Base-by-base conservation (phyloP, 805 yeast genomes). In the Starmerella roubikii region DNA sequence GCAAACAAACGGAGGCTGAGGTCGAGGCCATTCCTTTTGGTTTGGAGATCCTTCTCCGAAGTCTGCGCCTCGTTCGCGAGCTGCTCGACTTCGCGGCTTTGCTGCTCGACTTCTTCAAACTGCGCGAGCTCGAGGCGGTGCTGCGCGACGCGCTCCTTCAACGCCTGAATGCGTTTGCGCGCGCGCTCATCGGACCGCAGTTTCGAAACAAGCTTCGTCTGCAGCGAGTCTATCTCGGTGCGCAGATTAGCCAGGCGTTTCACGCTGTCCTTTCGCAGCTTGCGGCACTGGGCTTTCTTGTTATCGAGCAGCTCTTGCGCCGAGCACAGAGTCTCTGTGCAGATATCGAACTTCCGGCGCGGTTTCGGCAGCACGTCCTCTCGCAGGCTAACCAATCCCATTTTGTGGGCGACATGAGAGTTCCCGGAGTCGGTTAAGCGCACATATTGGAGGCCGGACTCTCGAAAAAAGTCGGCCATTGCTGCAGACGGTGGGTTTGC, bases 181-280 rank as follows among this genome's bases (percentile, higher is more conserved):
- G 40, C 26, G 18, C 49, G 46, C 29, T 45, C 49, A 38, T 45
- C 49, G n/a, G 41, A 25, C 18, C 32, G 28, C 15, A 37, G 42
- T 32, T 42, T 42, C 18, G 44, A 12, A 15, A 30, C 35, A 11
- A 40, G 19, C 25, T 45, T 45, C 15, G 35, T 24, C 13, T 17
- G n/a, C 30, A 32, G 20, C 13, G 40, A 23, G 11, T 42, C 49
- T 20, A 35, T 40, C 19, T 45, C 49, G 26, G 34, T 39, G 18
- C 41, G 34, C 30, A 40, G 18, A 6, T 18, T 21, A 4, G 42
- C 31, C 22, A 39, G 37, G 32, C 30, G 29, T 27, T 42, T 42
- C 31, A 35, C 8, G 28, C 39, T n/a, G 30, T 45, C 49, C 15
- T 37, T 38, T 8, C 39, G 28, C n/a, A 24, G 15, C 35, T 42